Base-by-base conservation (phyloP, 2,329 filamentous ascomycete species). In the Botryotinia convoluta region DNA sequence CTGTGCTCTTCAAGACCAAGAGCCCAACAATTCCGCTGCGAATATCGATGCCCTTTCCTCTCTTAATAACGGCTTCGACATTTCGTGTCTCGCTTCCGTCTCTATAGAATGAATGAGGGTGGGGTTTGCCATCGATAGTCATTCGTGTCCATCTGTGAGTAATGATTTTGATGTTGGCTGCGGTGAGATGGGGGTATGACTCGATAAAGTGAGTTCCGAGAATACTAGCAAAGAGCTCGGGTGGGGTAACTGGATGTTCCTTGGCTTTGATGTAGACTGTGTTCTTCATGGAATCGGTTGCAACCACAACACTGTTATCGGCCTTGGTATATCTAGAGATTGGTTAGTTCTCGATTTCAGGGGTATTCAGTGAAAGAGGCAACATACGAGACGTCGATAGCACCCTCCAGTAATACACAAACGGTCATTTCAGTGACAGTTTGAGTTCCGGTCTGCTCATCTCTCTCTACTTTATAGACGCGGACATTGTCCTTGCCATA, bases 401-500 rank as follows among this genome's bases (percentile, higher is more conserved):
- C 92, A 78, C 96, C 96, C 85, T 98, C 94, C 44, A 99, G 89
- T 69, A 98, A 87, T 76, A 94, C 94, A 84, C 93, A 93, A 79
- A 99, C 93, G 59, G 94, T 98, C 92, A 97, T 97, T 84, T 99
- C 96, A 60, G 92, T 92, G 78, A 98, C 93, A 12, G 91, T 92
- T 83, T 99, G 95, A 35, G 90, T 86, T 73, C 92, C 92, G 29
- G 92, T 92, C 79, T 90, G 86, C 81, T 90, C 86, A 82, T 98
- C 90, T 79, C 90, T 90, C 81, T 97, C 88, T 80, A 98, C 94
- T 84, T 99, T 99, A 90, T 92, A 97, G 80, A 99, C 90, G 81
- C 96, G 95, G 87, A 99, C 92, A 86, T 99, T 98, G 89, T 98
- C 96, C 90, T 99, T 95, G 85, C 93, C 93, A 82, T 95, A 95